Evolutionary conservation across 148 eudicot species (phyloP), one percentile per base, ranked within the genome.

Genomic region (Chenopodium suecicum): DNA sequence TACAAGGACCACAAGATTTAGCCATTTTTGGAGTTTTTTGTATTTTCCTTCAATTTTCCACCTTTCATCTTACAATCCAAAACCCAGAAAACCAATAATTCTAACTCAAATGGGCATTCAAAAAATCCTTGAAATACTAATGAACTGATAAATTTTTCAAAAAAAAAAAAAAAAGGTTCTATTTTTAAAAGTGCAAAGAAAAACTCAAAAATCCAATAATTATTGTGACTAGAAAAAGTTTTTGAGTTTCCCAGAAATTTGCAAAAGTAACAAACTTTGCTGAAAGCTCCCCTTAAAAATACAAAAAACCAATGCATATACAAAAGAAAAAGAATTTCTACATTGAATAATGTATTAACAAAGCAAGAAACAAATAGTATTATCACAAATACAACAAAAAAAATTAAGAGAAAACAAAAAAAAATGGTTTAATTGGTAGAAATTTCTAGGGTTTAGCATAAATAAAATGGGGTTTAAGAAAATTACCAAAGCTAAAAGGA

Each of bases 401-500:
- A 46, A 60, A 4, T 25, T 25, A 7, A 52, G 7, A 16, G 10
- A 69, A 1, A 3, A 41, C 20, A 3, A 2, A 27, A 46, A 74
- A 74, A 25, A 11, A 50, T 50, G 54, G 16, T 1, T 9, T 41
- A 41, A 41, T 41, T 12, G 56, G 56, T 10, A 14, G 22, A 23
- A 22, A 11, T 8, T 70, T 68, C 56, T 78, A 78, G 84, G 86
- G 87, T 66, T 77, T 76, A 16, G 29, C 11, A 41, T 19, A 72
- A 72, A 44, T 19, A 58, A 58, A 9, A n/a, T 20, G 22, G 52
- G 46, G 11, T 66, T 46, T 37, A 22, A 20, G 20, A 22, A 78
- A 23, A 65, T 52, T 84, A 89, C 91, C 90, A 89, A 56, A 62
- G 91, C 91, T 71, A 89, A 82, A 79, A 89, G 91, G 47, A 89